phyloP scores from a whole-genome alignment of 2,329 filamentous ascomycete species.

The Fusarium sp. region DNA sequence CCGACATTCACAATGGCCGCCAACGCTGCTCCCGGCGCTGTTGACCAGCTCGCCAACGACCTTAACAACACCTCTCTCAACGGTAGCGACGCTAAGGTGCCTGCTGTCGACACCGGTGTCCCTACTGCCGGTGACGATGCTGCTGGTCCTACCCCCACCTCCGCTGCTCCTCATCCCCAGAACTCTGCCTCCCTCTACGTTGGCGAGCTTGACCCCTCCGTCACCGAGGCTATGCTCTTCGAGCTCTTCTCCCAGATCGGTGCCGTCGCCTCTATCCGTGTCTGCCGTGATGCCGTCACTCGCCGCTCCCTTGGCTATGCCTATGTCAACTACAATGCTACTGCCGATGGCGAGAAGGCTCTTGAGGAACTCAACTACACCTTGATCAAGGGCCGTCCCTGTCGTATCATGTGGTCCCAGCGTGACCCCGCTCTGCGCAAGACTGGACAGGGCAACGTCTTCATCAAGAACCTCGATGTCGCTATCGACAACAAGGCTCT shows the following conservation, averaged over 20 bases:
- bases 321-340: constrained; percentile 99
- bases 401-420: constrained; percentile 99
- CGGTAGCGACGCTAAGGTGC: constrained; percentile 73
- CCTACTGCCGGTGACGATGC: constrained; percentile 66
- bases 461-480: constrained; percentile 99
- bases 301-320: constrained; percentile 98
- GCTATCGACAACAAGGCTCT: constrained; percentile 99
- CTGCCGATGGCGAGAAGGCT: constrained; percentile 94
- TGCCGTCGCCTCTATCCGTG: constrained; percentile 98
- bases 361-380: constrained; percentile 99
- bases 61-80: constrained; percentile 79
- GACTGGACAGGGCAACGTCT: constrained; percentile 98
- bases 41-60: constrained; percentile 85
- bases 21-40: constrained; percentile 69
- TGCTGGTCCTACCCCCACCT: constrained; percentile 77
- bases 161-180: constrained; percentile 82
- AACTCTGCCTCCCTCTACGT: constrained; percentile 99
- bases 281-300: constrained; percentile 98
- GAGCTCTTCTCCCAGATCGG: constrained; percentile 99
- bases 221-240: constrained; percentile 99
- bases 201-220: constrained; percentile 95
- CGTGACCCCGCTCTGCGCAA: constrained; percentile 98
- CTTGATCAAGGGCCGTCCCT: constrained; percentile 97
- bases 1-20: constrained; percentile 67
- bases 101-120: constrained; percentile 82